A percentile compares a stretch with the other conserved stretches of the same genome.
phyloP scores from a whole-genome alignment of 2,329 filamentous ascomycete species.

The Phoma sp. region DNA sequence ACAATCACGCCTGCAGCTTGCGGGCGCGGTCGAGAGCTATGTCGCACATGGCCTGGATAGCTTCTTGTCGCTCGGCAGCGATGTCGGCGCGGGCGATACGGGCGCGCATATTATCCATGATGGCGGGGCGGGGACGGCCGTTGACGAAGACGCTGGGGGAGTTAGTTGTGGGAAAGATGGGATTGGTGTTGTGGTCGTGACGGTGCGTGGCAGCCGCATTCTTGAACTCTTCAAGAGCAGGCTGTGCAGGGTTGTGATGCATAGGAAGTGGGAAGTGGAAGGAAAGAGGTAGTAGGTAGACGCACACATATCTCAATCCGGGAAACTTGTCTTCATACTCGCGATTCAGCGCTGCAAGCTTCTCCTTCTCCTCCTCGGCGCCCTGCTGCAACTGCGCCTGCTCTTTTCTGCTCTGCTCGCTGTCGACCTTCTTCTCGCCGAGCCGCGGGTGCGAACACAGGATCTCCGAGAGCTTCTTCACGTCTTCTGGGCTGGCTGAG shows the following conservation, averaged over 20 bases:
- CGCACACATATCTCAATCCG: constrained; percentile 78
- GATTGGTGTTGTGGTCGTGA: not conserved
- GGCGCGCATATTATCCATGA: constrained; percentile 81
- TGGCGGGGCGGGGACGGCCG: constrained; percentile 71
- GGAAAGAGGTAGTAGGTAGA: not conserved
- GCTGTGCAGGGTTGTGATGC: no score
- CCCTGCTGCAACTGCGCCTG: constrained; percentile 73
- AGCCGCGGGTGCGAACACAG: constrained; percentile 83
- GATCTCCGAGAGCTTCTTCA: constrained; percentile 70
- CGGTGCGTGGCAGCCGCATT: no score
- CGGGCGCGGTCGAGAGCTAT: constrained; percentile 81
- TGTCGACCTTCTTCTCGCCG: constrained; percentile 82
- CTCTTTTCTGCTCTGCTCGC: constrained; percentile 78
- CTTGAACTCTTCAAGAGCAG: no score
- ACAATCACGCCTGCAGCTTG: constrained; percentile 54
- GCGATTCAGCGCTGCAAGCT: constrained; percentile 69
- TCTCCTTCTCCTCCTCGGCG: constrained; percentile 59
- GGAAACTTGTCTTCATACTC: constrained; percentile 84
- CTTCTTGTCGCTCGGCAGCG: constrained; percentile 71
- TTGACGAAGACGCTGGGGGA: constrained; percentile 80
- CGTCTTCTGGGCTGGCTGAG: constrained; percentile 54
- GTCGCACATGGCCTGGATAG: constrained; percentile 88
- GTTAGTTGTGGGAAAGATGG: not conserved
- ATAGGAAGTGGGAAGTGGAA: no score
- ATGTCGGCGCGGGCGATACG: constrained; percentile 74